phyloP scores from a whole-genome alignment of 2,329 filamentous ascomycete genomes.

The Fusarium sp. region DNA sequence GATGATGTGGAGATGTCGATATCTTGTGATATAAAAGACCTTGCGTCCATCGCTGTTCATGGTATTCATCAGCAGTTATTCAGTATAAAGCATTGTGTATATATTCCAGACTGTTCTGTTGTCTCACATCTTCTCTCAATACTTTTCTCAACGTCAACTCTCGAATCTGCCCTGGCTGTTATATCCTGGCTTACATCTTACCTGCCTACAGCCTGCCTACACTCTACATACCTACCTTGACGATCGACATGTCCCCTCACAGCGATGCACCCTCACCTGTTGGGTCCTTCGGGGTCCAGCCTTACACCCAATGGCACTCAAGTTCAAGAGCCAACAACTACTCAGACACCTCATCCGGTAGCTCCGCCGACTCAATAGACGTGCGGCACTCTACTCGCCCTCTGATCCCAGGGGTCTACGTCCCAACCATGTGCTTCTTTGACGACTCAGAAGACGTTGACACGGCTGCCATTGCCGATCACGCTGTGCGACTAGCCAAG shows the following conservation, averaged over 20 bases:
- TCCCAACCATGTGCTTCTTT: slow-evolving; percentile 82
- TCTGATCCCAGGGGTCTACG: slow-evolving; percentile 71
- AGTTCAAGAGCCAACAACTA: slow-evolving; percentile 36
- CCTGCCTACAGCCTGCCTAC: background rate
- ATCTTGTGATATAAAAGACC: background rate
- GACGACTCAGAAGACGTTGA: slow-evolving; percentile 76
- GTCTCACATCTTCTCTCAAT: background rate
- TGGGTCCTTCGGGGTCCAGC: slow-evolving; percentile 25
- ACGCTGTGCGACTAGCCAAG: slow-evolving; percentile 77
- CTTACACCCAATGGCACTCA: slow-evolving; percentile 48
- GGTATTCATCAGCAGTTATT: background rate
- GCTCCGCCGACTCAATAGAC: slow-evolving; percentile 55
- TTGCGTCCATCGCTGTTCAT: background rate
- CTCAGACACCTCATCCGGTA: slow-evolving; percentile 51
- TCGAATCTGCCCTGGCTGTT: background rate
- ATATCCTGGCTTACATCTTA: background rate
- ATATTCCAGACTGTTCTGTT: background rate
- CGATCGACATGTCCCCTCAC: slow-evolving; percentile 37
- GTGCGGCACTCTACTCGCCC: slow-evolving; percentile 50
- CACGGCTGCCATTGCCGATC: slow-evolving; percentile 67
- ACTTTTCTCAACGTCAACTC: background rate
- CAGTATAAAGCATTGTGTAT: background rate
- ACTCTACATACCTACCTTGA: background rate
- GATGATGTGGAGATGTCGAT: background rate
- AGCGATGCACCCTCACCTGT: slow-evolving; percentile 38